Base-by-base conservation (phyloP, 371 early-diverging fungal species). In the Polyrhizophydium stewartii region DNA sequence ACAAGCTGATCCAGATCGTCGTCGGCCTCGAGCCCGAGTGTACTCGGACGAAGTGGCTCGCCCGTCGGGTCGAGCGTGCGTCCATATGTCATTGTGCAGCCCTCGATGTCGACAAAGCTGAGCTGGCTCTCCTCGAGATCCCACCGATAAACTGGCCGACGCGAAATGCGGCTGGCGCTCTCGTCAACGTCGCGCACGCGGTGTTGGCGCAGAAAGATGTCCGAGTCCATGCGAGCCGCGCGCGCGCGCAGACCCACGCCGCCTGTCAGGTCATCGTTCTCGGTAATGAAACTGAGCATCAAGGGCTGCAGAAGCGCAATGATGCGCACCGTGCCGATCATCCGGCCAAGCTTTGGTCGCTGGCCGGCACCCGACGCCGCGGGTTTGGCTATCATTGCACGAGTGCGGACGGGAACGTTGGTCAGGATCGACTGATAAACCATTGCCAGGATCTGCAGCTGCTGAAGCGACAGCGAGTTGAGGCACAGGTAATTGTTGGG, bases 401-500 rank as follows among this genome's bases (percentile, higher is more conserved):
- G 76, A 5, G 74, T 71, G 31, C 72, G 78, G 40, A 78, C 67
- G 10, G 80, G 79, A 0, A 82, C 55, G 40, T 64, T 68, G 19
- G 76, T 71, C 12, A 82, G 66, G 1, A 74, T 69, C 3, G 79
- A 78, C 58, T 77, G 77, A 65, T 75, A 79, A 5, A 77, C 58
- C 9, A 65, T 60, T 25, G 67, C 60, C 17, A 82, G 28, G 16
- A 38, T 62, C 55, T 64, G 43, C 24, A 82, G 60, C 1, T 65
- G 68, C 19, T 58, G 41, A 22, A 79, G 51, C 0, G 76, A 60
- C 1, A 61, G 52, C 30, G 77, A 61, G 27, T 64, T 71, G 24
- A 82, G 63, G 55, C 61, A 65, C n/a, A 77, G 50, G 21, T 50
- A 61, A 64, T 77, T 82, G 40, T 55, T 55, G n/a, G 74, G 76